A percentile compares a stretch with the other conserved stretches of the same genome.
These are phyloP conservation scores for Sporothrix variecibatus DNA, from an alignment of 2,329 filamentous ascomycete species.

Conservation along the genomic window DNA sequence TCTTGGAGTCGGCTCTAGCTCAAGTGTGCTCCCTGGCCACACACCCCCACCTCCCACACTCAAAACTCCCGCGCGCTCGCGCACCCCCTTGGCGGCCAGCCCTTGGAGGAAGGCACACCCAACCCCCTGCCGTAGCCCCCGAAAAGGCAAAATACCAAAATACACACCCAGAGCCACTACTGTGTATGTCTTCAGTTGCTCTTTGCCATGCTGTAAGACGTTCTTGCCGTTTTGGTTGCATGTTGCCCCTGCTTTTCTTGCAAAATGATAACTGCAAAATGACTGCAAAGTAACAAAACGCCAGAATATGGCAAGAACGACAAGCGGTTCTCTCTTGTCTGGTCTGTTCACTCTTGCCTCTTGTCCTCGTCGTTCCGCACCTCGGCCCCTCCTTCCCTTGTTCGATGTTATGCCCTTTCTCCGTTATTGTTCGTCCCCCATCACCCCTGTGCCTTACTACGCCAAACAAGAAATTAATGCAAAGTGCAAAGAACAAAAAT, in stretches of 20 bases:
- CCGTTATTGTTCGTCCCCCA: neutral
- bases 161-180: neutral
- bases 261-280: neutral
- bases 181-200: neutral
- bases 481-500: neutral
- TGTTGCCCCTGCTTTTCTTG: neutral
- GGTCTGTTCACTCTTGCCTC: neutral
- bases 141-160: neutral
- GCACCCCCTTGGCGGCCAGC: constrained; percentile 16
- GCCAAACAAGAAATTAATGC: neutral
- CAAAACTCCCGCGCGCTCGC: constrained; percentile 15
- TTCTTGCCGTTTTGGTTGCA: neutral
- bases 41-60: constrained; percentile 11
- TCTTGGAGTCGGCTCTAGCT: constrained; percentile 4
- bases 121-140: neutral
- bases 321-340: neutral
- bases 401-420: neutral
- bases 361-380: neutral
- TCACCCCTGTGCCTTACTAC: constrained; percentile 1
- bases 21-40: constrained; percentile 3
- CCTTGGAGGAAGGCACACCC: constrained; percentile 19
- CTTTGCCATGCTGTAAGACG: neutral
- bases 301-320: neutral
- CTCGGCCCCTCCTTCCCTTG: constrained; percentile 1
- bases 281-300: neutral